Conservation (phyloP, 371 early-diverging fungal species). For the Apophysomyces ossiformis region DNA sequence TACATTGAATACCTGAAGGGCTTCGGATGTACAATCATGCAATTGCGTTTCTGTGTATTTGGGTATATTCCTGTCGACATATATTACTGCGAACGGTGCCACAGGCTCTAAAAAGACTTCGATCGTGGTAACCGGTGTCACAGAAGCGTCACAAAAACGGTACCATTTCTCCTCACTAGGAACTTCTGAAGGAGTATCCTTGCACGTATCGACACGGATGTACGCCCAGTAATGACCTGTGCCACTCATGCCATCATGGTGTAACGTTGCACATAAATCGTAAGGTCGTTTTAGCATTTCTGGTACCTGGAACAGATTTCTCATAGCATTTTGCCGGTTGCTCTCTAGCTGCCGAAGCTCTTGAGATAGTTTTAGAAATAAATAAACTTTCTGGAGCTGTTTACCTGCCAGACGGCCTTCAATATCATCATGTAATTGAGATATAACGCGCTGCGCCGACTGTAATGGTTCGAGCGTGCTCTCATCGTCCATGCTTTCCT, state of each 20-base stretch:
- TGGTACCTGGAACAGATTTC: slow-evolving; percentile 27
- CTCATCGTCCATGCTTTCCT: slow-evolving; percentile 1
- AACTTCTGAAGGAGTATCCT: slow-evolving; percentile 20
- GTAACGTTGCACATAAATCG: slow-evolving; percentile 38
- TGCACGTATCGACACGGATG: slow-evolving; percentile 33
- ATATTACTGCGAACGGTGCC: slow-evolving; percentile 38
- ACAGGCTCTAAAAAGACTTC: slow-evolving; percentile 32
- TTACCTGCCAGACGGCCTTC: slow-evolving; percentile 24
- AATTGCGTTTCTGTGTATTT: slow-evolving; percentile 19
- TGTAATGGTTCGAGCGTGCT: not conserved
- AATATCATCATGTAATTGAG: slow-evolving; percentile 16
- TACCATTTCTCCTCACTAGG: slow-evolving; percentile 34
- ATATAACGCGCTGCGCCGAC: not conserved
- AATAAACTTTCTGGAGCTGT: not conserved
- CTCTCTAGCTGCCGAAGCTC: slow-evolving; percentile 24
- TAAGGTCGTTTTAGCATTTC: slow-evolving; percentile 38
- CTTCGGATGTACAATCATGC: slow-evolving; percentile 21
- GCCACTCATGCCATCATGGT: slow-evolving; percentile 45
- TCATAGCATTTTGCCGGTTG: slow-evolving; percentile 8
- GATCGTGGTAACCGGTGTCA: slow-evolving; percentile 33
- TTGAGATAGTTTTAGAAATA: not conserved
- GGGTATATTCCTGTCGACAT: slow-evolving; percentile 26
- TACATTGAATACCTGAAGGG: slow-evolving; percentile 27
- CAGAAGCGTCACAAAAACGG: slow-evolving; percentile 48
- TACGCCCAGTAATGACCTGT: slow-evolving; percentile 55